These are phyloP conservation scores for Cadophora sp. DNA, from an alignment of 2,329 filamentous ascomycete genomes.

Conservation along the genomic window DNA sequence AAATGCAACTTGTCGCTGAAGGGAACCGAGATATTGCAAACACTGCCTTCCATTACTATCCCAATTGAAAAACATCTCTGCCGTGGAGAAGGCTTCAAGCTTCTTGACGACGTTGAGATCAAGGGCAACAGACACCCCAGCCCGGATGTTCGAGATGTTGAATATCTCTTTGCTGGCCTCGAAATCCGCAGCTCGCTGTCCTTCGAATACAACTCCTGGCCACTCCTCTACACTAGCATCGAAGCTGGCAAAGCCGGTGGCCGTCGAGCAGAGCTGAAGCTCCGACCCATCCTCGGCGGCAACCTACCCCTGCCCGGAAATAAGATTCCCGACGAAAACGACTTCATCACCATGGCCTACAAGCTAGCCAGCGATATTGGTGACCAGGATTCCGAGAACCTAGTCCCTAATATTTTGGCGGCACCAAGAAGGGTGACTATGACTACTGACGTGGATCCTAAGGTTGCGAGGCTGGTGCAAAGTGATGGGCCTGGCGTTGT, in stretches of 20 bases:
- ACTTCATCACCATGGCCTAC: conserved; percentile 30
- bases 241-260: conserved; percentile 45
- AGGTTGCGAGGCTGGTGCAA: not conserved
- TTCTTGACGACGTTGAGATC: conserved; percentile 19
- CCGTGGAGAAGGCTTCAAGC: conserved; percentile 21
- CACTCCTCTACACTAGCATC: conserved; percentile 39
- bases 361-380: conserved; percentile 10
- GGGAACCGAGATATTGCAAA: conserved; percentile 30
- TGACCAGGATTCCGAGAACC: not conserved
- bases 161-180: conserved; percentile 45
- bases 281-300: conserved; percentile 31
- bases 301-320: too few relatives aligned
- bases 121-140: not conserved
- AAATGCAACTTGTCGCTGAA: conserved; percentile 33
- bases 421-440: not conserved
- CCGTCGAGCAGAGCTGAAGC: conserved; percentile 37
- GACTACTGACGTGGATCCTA: not conserved
- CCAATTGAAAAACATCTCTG: conserved; percentile 41
- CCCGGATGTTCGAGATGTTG: conserved; percentile 37
- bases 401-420: not conserved
- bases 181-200: conserved; percentile 38
- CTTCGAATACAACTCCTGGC: conserved; percentile 38
- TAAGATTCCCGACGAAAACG: conserved; percentile 20
- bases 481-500: not conserved
- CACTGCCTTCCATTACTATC: conserved; percentile 39